Conservation (phyloP, 2,329 filamentous ascomycete genomes). For the Pseudocercospora crystallina region DNA sequence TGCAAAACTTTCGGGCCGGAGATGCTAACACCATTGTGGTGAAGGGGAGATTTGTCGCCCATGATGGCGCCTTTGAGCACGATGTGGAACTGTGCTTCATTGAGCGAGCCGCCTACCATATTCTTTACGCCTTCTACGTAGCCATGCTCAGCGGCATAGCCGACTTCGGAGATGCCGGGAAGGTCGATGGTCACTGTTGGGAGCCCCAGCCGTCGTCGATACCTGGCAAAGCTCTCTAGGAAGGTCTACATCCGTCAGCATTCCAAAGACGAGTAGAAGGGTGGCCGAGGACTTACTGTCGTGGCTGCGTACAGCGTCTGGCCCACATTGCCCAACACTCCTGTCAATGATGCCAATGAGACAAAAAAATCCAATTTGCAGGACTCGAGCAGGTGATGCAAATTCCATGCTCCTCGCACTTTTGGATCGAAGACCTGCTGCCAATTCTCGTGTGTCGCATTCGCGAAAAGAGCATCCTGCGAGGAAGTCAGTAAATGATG, state of each 20-base stretch:
- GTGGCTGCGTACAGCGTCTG: slow-evolving; percentile 57
- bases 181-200: slow-evolving; percentile 53
- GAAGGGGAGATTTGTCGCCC: not conserved
- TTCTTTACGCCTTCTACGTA: not conserved
- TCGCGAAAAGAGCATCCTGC: not conserved
- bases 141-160: slow-evolving; percentile 32
- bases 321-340: slow-evolving; percentile 56
- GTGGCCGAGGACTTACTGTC: not conserved
- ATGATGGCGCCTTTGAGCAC: slow-evolving; percentile 7
- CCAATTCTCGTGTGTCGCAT: slow-evolving; percentile 7
- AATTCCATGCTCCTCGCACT: slow-evolving; percentile 38
- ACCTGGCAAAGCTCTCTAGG: slow-evolving; percentile 21
- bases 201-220: slow-evolving; percentile 43
- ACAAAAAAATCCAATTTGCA: slow-evolving; percentile 33
- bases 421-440: not conserved
- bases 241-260: slow-evolving; percentile 18
- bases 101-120: not conserved
- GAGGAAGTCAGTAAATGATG: too few relatives aligned
- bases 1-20: not conserved
- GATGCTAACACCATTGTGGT: not conserved
- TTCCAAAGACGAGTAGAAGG: too few relatives aligned
- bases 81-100: not conserved
- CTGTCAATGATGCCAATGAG: slow-evolving; percentile 47
- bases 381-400: slow-evolving; percentile 36
- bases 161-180: slow-evolving; percentile 48